A percentile compares a stretch with the other conserved stretches of the same genome.
phyloP scores from a whole-genome alignment of 1,284 basidiomycete species.

The Spongispora temasekensis region DNA sequence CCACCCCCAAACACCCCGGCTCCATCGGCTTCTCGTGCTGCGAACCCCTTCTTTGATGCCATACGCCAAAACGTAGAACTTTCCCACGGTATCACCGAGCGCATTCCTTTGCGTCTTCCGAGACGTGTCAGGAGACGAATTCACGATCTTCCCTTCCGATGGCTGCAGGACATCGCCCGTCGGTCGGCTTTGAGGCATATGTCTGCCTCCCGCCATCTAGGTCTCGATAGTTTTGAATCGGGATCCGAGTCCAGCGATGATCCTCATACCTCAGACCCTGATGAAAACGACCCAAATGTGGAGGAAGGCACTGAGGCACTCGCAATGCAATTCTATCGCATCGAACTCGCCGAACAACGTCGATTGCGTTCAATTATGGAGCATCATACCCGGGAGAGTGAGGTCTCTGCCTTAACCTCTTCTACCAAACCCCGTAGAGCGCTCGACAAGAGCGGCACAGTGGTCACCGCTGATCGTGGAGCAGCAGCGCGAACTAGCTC shows the following conservation, averaged over 20 bases:
- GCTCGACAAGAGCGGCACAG: constrained; percentile 2
- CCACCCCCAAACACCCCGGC: constrained; percentile 25
- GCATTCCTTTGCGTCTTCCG: constrained; percentile 77
- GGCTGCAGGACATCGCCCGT: constrained; percentile 75
- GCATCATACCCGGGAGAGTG: constrained; percentile 71
- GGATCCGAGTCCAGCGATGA: constrained; percentile 38
- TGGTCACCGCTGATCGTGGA: not conserved
- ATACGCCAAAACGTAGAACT: constrained; percentile 95
- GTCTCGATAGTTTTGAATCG: constrained; percentile 63
- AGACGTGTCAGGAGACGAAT: constrained; percentile 61
- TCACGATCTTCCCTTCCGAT: constrained; percentile 77
- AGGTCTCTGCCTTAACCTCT: constrained; percentile 7
- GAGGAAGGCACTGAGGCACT: constrained; percentile 78
- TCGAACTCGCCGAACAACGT: constrained; percentile 89
- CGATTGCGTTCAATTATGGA: constrained; percentile 91
- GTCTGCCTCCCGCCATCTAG: constrained; percentile 65
- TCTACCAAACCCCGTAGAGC: constrained; percentile 10
- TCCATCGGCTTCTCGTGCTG: constrained; percentile 21
- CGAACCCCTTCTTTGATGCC: constrained; percentile 91
- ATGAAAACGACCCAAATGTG: constrained; percentile 42
- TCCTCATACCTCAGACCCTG: constrained; percentile 34
- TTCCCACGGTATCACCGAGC: constrained; percentile 79
- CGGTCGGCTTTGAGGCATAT: constrained; percentile 39
- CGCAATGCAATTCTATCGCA: constrained; percentile 88
- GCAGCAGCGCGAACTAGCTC: constrained; percentile 15